Evolutionary conservation across 768 basidiomycete genomes (phyloP), one percentile per base, ranked within the genome.

Genomic region (Boletus sp.): DNA sequence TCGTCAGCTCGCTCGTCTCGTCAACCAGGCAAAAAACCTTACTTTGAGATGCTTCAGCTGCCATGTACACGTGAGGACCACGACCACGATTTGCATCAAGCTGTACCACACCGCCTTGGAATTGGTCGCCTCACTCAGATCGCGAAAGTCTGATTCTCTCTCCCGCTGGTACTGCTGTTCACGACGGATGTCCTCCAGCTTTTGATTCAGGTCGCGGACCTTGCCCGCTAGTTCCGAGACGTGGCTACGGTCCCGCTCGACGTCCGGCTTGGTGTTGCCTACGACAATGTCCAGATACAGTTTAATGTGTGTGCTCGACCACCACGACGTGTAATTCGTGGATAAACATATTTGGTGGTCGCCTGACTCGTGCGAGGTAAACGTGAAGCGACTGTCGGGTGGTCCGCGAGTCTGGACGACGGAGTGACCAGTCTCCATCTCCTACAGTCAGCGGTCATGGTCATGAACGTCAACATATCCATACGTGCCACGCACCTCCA

Each of bases 81-180:
- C 75, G 11, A 96, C 87, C 14, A 81, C 73, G 56, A 98, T 92
- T 78, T 99, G 96, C 35, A 84, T 80, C 29, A 98, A 47, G 66
- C 87, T 94, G 74, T 97, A 98, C 92, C 93, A 98, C 45, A 98
- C 90, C 1, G 97, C 94, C 57, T 87, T 78, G n/a, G 87, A 76
- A 75, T 99, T 99, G 39, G 93, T 96, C 15, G 74, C 72, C 74
- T 99, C 97, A 64, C 92, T 94, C 60, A 98, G 73, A 73, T 94
- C 77, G 39, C 97, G 78, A 70, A 90, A 99, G 64, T 91, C 88
- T 11, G 90, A 80, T 74, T 99, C 97, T 62, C 97, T 79, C 75
- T 99, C 96, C 42, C 97, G 82, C 77, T 98, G 96, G 70, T 98
- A 99, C 73, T 95, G 92, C 75, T 99, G 97, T 74, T 98, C 97